Evolutionary conservation across 1,284 basidiomycete species (phyloP), one percentile per base, ranked within the genome.

Genomic region (Pyrrhoderma lamaoense): DNA sequence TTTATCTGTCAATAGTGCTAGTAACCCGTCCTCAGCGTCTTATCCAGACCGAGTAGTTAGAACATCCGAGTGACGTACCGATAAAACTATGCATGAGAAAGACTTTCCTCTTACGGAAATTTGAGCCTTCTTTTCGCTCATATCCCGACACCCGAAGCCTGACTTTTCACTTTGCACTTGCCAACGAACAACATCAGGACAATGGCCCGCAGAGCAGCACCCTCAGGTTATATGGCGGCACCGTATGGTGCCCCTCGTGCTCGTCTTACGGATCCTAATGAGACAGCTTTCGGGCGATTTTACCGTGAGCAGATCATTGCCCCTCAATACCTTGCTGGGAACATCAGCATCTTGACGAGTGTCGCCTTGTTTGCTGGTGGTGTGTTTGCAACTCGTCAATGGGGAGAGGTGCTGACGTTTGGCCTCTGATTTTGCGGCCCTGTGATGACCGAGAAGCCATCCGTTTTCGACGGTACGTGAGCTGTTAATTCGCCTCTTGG

Each of bases 261-360:
- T 8, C 55, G 66, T 62, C 51, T 63, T 50, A 5, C 38, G 8
- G 80, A 84, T 63, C 72, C 80, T 8, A 73, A 84, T 65, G 82
- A 84, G 60, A 74, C 76, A 50, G 62, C 69, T 22, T 75, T 85
- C 59, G 73, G 74, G 25, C 71, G 72, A 53, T 83, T 85, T 65
- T 60, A 85, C 53, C 72, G 80, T 52, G 79, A 79, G 54, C 77
- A 89, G 67, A 69, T 88, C 35, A 75, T 75, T 53, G 74, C 83
- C 42, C 80, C 82, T 5, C 84, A 88, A 58, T 87, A 89, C 65
- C 59, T 84, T 19, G 69, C 74, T 13, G 85, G 85, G 53, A 89
- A 89, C 63, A 60, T 87, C 59, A 84, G 73, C 61, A 76, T 89
- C 56, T 58, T 80, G 36, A 77, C 79, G 8, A 82, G 81, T 18